A percentile compares a stretch with the other conserved stretches of the same genome.
Evolutionary conservation across 148 eudicot genomes (phyloP).

Genomic region (Chenopodium berlandieri): DNA sequence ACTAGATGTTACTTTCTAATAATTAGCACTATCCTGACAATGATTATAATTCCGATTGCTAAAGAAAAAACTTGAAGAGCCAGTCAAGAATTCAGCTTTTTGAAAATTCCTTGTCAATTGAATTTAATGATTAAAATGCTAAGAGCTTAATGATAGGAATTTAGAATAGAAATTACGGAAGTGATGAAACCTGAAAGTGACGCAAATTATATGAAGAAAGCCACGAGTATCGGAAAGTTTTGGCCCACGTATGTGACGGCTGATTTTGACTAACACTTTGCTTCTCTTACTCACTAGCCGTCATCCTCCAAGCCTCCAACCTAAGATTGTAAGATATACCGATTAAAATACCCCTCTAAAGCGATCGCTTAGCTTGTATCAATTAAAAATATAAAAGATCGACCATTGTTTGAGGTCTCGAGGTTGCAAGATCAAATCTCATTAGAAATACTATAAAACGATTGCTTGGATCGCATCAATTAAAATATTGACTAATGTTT

Average conservation of each 20-base stretch:
- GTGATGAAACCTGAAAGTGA: slow-evolving; percentile 8
- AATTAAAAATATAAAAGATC: too few species aligned
- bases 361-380: too few species aligned
- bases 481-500: too few species aligned
- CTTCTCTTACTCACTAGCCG: slow-evolving; percentile 3
- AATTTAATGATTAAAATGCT: not conserved
- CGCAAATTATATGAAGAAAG: not conserved
- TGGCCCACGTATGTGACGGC: slow-evolving; percentile 12
- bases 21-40: not conserved
- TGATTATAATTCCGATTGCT: not conserved
- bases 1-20: too few species aligned
- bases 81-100: not conserved
- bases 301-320: not conserved
- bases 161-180: not conserved
- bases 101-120: not conserved
- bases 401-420: too few species aligned
- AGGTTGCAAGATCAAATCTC: too few species aligned
- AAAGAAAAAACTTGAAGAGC: not conserved
- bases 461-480: too few species aligned
- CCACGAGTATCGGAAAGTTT: slow-evolving; percentile 7
- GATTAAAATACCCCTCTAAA: too few species aligned
- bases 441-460: too few species aligned
- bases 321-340: not conserved
- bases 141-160: not conserved
- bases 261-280: not conserved